Conservation (phyloP, 148 eudicot genomes). For the Pouteria glomerata region DNA sequence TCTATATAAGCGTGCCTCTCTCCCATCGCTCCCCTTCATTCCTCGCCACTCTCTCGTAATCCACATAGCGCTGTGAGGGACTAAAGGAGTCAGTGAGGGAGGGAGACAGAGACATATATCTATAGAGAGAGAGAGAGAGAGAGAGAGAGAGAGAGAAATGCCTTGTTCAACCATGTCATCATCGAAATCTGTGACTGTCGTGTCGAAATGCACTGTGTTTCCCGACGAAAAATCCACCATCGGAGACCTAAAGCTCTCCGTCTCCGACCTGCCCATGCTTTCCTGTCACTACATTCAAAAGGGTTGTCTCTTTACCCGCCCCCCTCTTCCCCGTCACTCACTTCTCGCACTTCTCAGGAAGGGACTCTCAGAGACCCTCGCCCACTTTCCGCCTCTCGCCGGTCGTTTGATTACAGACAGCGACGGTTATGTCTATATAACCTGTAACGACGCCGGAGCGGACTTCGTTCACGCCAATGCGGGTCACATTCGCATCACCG, state of each 20-base stretch:
- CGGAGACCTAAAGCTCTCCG: conserved; percentile 41
- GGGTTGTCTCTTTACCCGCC: conserved; percentile 52
- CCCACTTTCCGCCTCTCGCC: conserved; percentile 43
- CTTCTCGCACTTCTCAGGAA: conserved; percentile 16
- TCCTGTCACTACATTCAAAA: too few species aligned
- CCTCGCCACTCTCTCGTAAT: too few species aligned
- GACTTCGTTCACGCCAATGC: conserved; percentile 38
- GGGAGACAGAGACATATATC: background rate
- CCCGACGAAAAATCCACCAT: conserved; percentile 35
- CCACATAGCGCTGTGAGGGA: too few species aligned
- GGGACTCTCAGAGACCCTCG: conserved; percentile 27
- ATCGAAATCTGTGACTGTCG: conserved; percentile 5
- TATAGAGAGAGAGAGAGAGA: too few species aligned
- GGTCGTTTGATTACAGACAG: conserved; percentile 33
- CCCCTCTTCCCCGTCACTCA: conserved; percentile 34
- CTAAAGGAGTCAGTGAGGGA: background rate
- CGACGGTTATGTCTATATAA: conserved; percentile 25
- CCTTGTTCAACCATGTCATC: conserved; percentile 26
- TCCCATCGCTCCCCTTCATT: too few species aligned
- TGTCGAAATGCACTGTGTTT: conserved; percentile 40
- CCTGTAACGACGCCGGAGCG: conserved; percentile 47
- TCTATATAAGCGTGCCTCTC: too few species aligned
- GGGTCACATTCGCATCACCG: conserved; percentile 8
- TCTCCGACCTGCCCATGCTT: too few species aligned
- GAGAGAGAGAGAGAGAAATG: conserved; percentile 21